Conservation (phyloP, 345 rosid species). For the Lenwebbia sp. region DNA sequence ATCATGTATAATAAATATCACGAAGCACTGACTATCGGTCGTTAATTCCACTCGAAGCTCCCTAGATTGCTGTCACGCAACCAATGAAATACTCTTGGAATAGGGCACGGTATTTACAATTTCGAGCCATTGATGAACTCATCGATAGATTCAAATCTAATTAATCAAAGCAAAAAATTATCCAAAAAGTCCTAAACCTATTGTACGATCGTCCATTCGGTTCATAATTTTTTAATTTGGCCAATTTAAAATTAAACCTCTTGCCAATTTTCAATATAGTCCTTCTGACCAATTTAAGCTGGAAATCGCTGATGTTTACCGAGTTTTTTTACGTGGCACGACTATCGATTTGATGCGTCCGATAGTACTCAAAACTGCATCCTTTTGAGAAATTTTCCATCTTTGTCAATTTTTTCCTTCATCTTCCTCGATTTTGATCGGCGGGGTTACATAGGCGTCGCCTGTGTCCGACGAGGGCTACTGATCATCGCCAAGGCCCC, state of each 20-base stretch:
- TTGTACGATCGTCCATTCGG: accelerated
- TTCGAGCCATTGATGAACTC: neutral
- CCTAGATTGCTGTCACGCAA: neutral
- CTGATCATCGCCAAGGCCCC: accelerated
- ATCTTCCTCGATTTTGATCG: neutral
- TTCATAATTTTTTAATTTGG: neutral
- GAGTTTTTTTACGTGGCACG: no score
- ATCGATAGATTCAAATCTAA: neutral
- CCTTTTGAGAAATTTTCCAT: neutral
- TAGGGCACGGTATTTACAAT: neutral
- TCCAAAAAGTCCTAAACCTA: neutral
- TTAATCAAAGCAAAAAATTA: neutral
- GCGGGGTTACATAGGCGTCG: neutral
- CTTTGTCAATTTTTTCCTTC: neutral
- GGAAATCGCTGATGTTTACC: accelerated
- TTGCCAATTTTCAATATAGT: neutral
- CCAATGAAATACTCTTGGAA: neutral
- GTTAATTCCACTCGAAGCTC: neutral
- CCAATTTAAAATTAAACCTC: neutral
- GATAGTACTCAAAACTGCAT: neutral
- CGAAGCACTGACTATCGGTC: neutral
- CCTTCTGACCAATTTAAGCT: accelerated
- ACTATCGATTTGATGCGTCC: neutral
- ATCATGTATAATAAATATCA: neutral
- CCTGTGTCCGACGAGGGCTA: accelerated